Evolutionary conservation across 371 early-diverging fungal species (phyloP), one percentile per base, ranked within the genome.

Genomic region (Haplosporangium sp.): DNA sequence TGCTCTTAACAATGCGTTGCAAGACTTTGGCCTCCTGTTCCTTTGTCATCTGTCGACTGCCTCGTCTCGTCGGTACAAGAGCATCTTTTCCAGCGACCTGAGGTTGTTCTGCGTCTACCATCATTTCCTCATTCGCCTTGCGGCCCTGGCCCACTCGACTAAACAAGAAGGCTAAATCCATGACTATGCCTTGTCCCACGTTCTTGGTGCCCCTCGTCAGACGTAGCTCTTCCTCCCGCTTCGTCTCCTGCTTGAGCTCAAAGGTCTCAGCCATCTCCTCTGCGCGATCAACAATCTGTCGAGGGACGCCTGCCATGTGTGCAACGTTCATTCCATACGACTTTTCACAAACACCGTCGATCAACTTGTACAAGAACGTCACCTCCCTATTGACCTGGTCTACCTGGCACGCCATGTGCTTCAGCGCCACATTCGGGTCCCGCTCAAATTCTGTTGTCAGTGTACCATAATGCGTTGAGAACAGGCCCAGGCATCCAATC

Each of bases 381-480:
- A 99, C 95, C 40, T 95, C 91, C 43, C 92, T 89, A 69, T 89
- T 88, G 9, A 89, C 90, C 58, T 94, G 93, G 64, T 96, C 93
- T 47, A 95, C 89, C 13, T 90, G 85, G 67, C 95, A 98, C 10
- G 88, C 91, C 99, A 92, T 92, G 58, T 92, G 90, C 85, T 85
- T 89, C 73, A 89, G 82, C 9, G 84, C 82, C 45, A 89, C 86
- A 50, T 85, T 84, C 5, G 87, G 86, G 54, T 91, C 86, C 9
- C 87, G 84, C 61, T 88, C 87, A 69, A 96, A 92, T 64, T 97
- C 94, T 38, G 87, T 84, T 16, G 98, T 95, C 6, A 99, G 84
- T 45, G 92, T 91, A 40, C 95, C 95, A 73, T 99, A 99, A 85
- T 99, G 99, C 2, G 99, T 99, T 29, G 96, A 92, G 84, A 99